A percentile compares a stretch with the other conserved stretches of the same genome.
Evolutionary conservation across 208 protist genomes (phyloP).

Genomic region (Acanthamoeba castellanii): DNA sequence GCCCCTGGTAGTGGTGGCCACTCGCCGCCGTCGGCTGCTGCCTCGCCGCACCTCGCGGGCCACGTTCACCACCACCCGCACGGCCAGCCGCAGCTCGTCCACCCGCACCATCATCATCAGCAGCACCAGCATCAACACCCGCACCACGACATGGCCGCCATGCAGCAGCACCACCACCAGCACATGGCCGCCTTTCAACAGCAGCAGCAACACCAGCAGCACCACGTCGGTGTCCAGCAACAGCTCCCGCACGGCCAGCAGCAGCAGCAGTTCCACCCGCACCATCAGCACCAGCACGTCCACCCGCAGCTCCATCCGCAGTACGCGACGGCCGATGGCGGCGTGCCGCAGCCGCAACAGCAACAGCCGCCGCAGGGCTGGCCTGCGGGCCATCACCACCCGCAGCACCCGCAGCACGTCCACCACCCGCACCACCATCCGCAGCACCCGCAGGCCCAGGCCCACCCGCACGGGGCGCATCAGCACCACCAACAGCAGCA

Average conservation of each 20-base stretch:
- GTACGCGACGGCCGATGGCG: neutral
- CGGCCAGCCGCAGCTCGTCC: neutral
- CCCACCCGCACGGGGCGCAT: conserved; percentile 34
- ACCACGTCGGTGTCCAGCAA: neutral
- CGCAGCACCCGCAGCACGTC: neutral
- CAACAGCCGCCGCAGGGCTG: neutral
- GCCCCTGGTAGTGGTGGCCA: neutral
- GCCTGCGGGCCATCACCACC: neutral
- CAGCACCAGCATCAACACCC: neutral
- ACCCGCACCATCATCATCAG: neutral
- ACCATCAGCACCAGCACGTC: neutral
- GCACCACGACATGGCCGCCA: neutral
- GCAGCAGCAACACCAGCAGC: neutral
- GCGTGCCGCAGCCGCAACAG: neutral
- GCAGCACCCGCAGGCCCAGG: neutral
- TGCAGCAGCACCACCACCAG: too few species aligned
- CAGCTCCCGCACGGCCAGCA: neutral
- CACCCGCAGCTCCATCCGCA: neutral
- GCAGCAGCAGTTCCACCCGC: neutral
- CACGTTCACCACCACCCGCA: neutral
- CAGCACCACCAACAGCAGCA: conserved; percentile 22
- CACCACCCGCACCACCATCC: neutral
- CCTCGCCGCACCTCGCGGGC: neutral
- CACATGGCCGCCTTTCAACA: neutral
- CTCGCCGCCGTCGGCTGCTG: neutral